Evolutionary conservation across 257 asterid genomes (phyloP).

Genomic region (Ophiorrhiza pumila): DNA sequence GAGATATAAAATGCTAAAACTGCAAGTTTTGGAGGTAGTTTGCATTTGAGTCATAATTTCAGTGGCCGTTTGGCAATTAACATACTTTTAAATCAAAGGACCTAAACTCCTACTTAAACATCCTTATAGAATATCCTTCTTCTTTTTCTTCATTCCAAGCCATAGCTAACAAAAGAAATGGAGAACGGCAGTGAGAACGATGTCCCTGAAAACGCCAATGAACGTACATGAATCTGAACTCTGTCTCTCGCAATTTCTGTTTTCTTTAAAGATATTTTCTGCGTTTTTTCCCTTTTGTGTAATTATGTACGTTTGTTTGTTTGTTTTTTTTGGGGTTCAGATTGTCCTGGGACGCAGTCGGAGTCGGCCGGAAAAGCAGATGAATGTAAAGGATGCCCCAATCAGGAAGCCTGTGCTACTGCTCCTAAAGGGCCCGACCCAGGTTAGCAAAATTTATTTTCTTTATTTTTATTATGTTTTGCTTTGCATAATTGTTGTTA

Average conservation of each 20-base stretch:
- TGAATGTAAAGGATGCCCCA: conserved; percentile 80
- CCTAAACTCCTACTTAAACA: too few relatives aligned
- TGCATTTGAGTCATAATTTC: too few relatives aligned
- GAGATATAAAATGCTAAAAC: too few relatives aligned
- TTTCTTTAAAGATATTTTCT: neutral
- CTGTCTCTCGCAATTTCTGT: neutral
- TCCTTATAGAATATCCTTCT: too few relatives aligned
- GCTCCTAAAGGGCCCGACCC: conserved; percentile 99
- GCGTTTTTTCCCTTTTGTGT: neutral
- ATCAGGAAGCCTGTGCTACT: conserved; percentile 86
- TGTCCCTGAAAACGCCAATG: conserved; percentile 26
- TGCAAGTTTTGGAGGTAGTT: too few relatives aligned
- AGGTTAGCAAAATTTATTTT: conserved; percentile 29
- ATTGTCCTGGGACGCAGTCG: conserved; percentile 87
- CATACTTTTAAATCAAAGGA: too few relatives aligned
- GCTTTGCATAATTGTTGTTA: neutral
- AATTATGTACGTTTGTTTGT: neutral
- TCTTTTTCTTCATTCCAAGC: too few relatives aligned
- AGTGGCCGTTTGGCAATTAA: too few relatives aligned
- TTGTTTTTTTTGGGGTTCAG: conserved; percentile 33
- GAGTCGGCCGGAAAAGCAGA: conserved; percentile 86
- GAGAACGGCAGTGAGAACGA: conserved; percentile 13
- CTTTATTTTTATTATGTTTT: neutral
- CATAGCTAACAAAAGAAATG: too few relatives aligned
- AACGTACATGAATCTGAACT: conserved; percentile 4